phyloP scores from a whole-genome alignment of 768 basidiomycete species.

The Hemileccinum rubropunctum region DNA sequence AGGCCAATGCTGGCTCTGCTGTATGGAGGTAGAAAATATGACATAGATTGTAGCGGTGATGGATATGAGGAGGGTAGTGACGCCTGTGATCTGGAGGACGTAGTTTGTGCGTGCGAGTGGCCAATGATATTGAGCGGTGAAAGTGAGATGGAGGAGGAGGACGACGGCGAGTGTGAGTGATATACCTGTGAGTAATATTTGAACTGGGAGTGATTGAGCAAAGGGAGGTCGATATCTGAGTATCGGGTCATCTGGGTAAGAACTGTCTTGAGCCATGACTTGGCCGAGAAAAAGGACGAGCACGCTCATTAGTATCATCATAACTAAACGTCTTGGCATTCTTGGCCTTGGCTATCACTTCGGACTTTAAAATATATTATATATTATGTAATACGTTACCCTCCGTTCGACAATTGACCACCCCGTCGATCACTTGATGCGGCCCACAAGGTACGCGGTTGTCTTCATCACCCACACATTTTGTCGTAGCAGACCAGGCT shows the following conservation, averaged over 20 bases:
- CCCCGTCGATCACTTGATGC: no score
- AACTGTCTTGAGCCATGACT: slow-evolving; percentile 20
- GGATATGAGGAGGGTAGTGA: slow-evolving; percentile 74
- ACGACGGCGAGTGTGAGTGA: slow-evolving; percentile 81
- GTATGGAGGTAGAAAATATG: slow-evolving; percentile 56
- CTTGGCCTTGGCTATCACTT: not conserved
- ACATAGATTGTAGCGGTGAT: slow-evolving; percentile 76
- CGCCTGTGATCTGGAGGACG: slow-evolving; percentile 82
- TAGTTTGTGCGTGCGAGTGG: slow-evolving; percentile 93
- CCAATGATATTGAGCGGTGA: slow-evolving; percentile 96
- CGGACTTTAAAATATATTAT: not conserved
- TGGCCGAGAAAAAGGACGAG: slow-evolving; percentile 6
- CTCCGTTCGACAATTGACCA: no score
- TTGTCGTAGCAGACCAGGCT: no score
- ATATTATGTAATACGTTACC: no score
- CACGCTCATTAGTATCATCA: slow-evolving; percentile 6
- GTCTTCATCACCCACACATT: no score
- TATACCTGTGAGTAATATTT: slow-evolving; percentile 83
- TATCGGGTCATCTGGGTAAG: slow-evolving; percentile 61
- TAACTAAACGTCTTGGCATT: slow-evolving; percentile 1
- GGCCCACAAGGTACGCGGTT: no score
- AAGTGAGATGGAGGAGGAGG: slow-evolving; percentile 87
- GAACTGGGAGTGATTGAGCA: slow-evolving; percentile 85
- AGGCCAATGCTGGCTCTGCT: slow-evolving; percentile 79
- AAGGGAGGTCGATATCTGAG: slow-evolving; percentile 76